Evolutionary conservation across 192 early-diverging fungal genomes (phyloP).

Genomic region (Umbelopsis sp.): DNA sequence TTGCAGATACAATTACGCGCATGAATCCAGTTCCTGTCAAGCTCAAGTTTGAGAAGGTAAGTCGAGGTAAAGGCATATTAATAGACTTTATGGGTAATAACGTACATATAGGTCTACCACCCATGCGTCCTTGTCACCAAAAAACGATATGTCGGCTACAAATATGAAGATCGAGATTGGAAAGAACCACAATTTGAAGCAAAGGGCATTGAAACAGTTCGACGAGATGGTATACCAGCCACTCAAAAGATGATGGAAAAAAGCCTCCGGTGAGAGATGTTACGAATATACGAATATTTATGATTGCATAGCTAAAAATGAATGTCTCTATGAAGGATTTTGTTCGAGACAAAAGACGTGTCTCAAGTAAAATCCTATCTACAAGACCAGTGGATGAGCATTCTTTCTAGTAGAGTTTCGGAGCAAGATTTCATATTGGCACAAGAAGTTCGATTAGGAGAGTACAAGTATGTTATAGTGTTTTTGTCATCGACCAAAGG

Average conservation of each 20-base stretch:
- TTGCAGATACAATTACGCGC: conserved; percentile 73
- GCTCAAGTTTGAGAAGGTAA: conserved; percentile 92
- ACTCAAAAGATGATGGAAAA: conserved; percentile 81
- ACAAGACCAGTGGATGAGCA: conserved; percentile 68
- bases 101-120: conserved; percentile 68
- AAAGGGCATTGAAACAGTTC: conserved; percentile 95
- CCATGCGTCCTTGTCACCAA: conserved; percentile 90
- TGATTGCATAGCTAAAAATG: background rate
- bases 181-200: conserved; percentile 82
- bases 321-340: conserved; percentile 42
- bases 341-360: conserved; percentile 84
- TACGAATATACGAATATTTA: background rate
- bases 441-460: conserved; percentile 82
- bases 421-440: conserved; percentile 87
- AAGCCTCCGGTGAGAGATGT: conserved; percentile 59
- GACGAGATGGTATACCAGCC: conserved; percentile 83
- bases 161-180: conserved; percentile 68
- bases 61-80: background rate
- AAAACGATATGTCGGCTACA: conserved; percentile 92
- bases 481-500: background rate
- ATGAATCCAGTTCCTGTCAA: conserved; percentile 82
- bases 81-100: background rate
- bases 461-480: conserved; percentile 58
- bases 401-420: conserved; percentile 67
- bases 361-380: conserved; percentile 79